Conservation (phyloP, 1,284 basidiomycete genomes). For the Leccinum holopus region DNA sequence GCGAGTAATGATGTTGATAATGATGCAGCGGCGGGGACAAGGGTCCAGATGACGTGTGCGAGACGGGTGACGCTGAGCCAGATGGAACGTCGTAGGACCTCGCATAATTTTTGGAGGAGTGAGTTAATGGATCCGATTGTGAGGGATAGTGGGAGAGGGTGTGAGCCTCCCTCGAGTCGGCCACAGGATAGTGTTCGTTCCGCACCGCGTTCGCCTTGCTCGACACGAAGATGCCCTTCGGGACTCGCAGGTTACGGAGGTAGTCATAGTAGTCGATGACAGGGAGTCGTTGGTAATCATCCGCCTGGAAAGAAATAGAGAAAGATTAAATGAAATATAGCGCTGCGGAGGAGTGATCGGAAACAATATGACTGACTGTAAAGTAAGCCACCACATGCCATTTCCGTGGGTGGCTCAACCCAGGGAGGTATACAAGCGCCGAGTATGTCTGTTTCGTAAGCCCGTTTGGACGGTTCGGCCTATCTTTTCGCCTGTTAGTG, state of each 20-base stretch:
- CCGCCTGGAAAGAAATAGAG: conserved; percentile 43
- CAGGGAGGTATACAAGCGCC: conserved; percentile 62
- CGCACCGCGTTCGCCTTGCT: conserved; percentile 53
- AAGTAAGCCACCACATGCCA: conserved; percentile 82
- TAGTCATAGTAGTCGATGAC: conserved; percentile 69
- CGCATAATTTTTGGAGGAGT: conserved; percentile 14
- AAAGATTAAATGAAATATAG: conserved; percentile 14
- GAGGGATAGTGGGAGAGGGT: conserved; percentile 6
- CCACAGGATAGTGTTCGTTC: conserved; percentile 41
- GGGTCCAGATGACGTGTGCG: conserved; percentile 37
- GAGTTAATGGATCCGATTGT: conserved; percentile 4
- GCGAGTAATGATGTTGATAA: conserved; percentile 24
- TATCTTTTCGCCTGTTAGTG: conserved; percentile 63
- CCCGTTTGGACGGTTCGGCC: conserved; percentile 70
- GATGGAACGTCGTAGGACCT: conserved; percentile 33
- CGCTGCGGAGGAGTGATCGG: conserved; percentile 9
- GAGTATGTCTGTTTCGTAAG: conserved; percentile 80
- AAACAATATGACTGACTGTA: conserved; percentile 45
- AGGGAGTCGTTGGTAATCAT: conserved; percentile 64
- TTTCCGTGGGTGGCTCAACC: conserved; percentile 56
- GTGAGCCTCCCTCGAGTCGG: conserved; percentile 24
- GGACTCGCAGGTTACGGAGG: conserved; percentile 59
- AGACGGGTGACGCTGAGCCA: conserved; percentile 40
- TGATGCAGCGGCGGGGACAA: conserved; percentile 23
- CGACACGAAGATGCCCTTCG: conserved; percentile 62